phyloP scores from a whole-genome alignment of 1,284 basidiomycete genomes.

The Pascua sp. region DNA sequence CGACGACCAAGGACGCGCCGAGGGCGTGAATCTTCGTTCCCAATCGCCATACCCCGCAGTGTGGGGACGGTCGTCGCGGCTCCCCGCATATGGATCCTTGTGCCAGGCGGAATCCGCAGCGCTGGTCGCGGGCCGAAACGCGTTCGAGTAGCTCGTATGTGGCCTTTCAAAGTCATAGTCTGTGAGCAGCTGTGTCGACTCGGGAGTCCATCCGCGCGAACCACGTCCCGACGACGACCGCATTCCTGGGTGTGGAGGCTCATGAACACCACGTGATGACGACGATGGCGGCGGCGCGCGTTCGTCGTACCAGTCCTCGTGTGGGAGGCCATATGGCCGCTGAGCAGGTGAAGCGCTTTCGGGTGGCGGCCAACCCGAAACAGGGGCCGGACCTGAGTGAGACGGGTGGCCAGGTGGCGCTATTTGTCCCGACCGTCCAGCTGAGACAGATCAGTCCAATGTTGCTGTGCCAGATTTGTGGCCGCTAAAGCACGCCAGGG shows the following conservation, averaged over 20 bases:
- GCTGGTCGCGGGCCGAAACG: constrained; percentile 1
- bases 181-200: neutral
- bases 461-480: no score
- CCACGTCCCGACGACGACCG: neutral
- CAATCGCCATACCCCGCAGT: constrained; percentile 7
- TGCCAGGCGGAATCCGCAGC: constrained; percentile 5
- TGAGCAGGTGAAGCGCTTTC: no score
- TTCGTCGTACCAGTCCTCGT: neutral
- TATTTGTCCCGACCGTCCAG: no score
- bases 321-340: neutral
- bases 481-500: no score
- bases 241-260: neutral
- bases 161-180: constrained; percentile 2
- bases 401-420: no score
- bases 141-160: neutral
- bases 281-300: neutral
- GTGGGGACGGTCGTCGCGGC: constrained; percentile 2
- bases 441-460: no score
- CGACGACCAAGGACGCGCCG: constrained; percentile 9
- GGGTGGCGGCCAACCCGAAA: neutral
- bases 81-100: neutral
- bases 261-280: neutral
- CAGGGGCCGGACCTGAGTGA: neutral
- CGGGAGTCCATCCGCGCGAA: constrained; percentile 8
- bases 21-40: constrained; percentile 2